Evolutionary conservation across 176 grass and related monocot species (phyloP).

Genomic region (Aegilops longissima): DNA sequence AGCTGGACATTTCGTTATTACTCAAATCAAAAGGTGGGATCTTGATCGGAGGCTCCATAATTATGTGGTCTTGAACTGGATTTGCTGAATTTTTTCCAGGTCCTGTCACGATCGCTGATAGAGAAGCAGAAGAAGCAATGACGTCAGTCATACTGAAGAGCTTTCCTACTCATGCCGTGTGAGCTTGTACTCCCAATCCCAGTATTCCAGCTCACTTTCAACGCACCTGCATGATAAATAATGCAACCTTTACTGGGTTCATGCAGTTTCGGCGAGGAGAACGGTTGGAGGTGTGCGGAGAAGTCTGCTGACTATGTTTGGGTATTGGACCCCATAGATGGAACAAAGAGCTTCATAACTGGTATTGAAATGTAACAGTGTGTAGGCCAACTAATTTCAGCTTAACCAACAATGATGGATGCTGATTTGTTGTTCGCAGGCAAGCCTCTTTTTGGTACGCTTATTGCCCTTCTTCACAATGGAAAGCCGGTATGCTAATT

Average conservation of each 20-base stretch:
- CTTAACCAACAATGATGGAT: background rate
- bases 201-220: background rate
- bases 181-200: constrained; percentile 8
- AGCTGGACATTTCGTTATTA: background rate
- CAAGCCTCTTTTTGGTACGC: constrained; percentile 88
- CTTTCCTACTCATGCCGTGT: constrained; percentile 84
- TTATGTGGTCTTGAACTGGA: background rate
- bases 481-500: constrained; percentile 69
- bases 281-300: constrained; percentile 72
- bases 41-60: background rate
- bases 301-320: constrained; percentile 80
- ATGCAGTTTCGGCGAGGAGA: constrained; percentile 86
- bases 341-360: constrained; percentile 94
- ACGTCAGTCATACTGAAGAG: constrained; percentile 67
- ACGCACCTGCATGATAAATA: background rate
- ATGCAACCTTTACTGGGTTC: background rate
- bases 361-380: constrained; percentile 39
- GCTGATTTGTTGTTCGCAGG: constrained; percentile 52
- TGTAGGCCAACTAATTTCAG: background rate
- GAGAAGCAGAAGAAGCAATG: constrained; percentile 93
- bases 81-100: constrained; percentile 35
- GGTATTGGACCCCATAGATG: constrained; percentile 94
- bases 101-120: constrained; percentile 87
- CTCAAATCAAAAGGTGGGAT: background rate
- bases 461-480: constrained; percentile 76